Evolutionary conservation across 768 basidiomycete genomes (phyloP).

Genomic region (Candolleomyces eurysporus): DNA sequence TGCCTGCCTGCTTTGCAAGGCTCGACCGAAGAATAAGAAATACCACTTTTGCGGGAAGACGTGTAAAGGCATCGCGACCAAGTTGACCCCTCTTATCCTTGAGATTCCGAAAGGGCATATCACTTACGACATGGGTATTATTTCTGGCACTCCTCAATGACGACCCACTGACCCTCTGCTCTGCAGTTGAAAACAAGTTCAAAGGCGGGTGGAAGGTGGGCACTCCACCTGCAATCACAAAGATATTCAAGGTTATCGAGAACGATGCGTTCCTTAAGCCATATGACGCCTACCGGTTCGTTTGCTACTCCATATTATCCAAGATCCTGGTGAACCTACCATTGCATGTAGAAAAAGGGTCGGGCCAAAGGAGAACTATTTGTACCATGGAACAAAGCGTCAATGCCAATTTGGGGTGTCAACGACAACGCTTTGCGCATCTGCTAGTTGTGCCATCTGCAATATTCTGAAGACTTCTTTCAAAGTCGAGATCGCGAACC

Average conservation of each 20-base stretch:
- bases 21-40: conserved; percentile 20
- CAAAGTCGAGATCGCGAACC: conserved; percentile 10
- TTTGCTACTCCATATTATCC: background rate
- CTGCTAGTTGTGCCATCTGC: conserved; percentile 9
- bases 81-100: conserved; percentile 21
- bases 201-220: conserved; percentile 20
- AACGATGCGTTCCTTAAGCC: conserved; percentile 17
- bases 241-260: conserved; percentile 30
- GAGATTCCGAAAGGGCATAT: conserved; percentile 22
- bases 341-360: background rate
- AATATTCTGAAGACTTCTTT: conserved; percentile 15
- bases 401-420: conserved; percentile 10
- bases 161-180: background rate
- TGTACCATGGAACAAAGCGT: conserved; percentile 15
- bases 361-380: conserved; percentile 8
- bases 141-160: background rate
- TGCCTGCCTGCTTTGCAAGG: conserved; percentile 26
- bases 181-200: conserved; percentile 26
- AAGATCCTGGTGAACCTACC: background rate
- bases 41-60: conserved; percentile 25
- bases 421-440: conserved; percentile 7
- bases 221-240: conserved; percentile 19
- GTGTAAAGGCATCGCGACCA: conserved; percentile 22
- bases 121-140: conserved; percentile 21
- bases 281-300: background rate